Conservation (phyloP, 2,329 filamentous ascomycete species). For the Pseudogymnoascus sp. region DNA sequence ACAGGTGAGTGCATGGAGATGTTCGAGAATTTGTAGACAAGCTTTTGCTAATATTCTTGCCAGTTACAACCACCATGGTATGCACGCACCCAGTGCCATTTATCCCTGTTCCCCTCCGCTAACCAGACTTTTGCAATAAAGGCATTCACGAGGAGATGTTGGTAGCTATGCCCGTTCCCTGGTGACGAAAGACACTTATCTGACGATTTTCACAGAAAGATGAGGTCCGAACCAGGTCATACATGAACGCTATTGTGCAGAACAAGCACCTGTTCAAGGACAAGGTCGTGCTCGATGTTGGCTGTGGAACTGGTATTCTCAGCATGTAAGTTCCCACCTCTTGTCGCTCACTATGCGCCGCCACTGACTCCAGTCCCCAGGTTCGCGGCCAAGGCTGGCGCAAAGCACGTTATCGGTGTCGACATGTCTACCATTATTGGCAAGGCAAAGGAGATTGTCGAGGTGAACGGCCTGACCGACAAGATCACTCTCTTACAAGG, state of each 20-base stretch:
- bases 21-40: background rate
- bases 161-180: constrained; percentile 49
- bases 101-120: constrained; percentile 22
- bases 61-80: constrained; percentile 98
- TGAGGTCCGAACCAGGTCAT: constrained; percentile 91
- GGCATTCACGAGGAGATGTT: constrained; percentile 98
- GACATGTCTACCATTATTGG: constrained; percentile 99
- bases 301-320: constrained; percentile 94
- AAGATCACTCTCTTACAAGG: constrained; percentile 97
- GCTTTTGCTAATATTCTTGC: constrained; percentile 19
- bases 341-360: background rate
- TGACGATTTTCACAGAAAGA: constrained; percentile 63
- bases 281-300: constrained; percentile 92
- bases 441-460: constrained; percentile 94
- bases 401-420: constrained; percentile 96
- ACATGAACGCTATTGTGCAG: constrained; percentile 95
- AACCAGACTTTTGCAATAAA: constrained; percentile 34
- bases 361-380: constrained; percentile 39
- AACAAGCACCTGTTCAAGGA: constrained; percentile 92
- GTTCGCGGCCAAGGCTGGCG: constrained; percentile 94
- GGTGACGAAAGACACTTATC: constrained; percentile 12
- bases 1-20: constrained; percentile 58
- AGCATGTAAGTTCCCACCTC: constrained; percentile 67
- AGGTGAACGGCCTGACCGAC: constrained; percentile 80
- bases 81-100: constrained; percentile 28